Base-by-base conservation (phyloP, 176 grass and related monocot genomes). In the Melocanna baccifera region DNA sequence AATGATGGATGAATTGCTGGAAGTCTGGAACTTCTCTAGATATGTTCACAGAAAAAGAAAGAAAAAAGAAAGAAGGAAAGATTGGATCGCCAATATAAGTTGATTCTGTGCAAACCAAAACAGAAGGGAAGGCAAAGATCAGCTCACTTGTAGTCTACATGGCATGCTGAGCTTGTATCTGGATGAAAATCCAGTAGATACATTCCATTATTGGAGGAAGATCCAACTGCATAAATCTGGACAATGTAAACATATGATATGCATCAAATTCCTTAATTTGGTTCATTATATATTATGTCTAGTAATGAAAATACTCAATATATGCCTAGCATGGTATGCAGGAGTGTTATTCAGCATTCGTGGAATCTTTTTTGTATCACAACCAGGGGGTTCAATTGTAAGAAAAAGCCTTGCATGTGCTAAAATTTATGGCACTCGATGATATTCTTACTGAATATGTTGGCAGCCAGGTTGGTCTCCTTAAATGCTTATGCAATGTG, bases 151-250 rank as follows among this genome's bases (percentile, higher is more conserved):
- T 95, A 92, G 77, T 95, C 83, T 4, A 98, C 88, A 77, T 98
- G 96, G 67, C 92, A 98, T 85, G 91, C 76, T 0, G 91, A 95
- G 43, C 81, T 93, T 87, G 59, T 89, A 87, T 91, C 62, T 71
- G 91, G 96, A 90, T 90, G 80, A 82, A 98, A 98, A 78, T 98
- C 91, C 34, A 98, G 57, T 58, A 93, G 73, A 90, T 93, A 90
- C 20, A 95, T 87, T 65, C 89, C 96, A 82, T 85, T 81, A 83
- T 42, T 75, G 47, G 85, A 93, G n/a, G 83, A 91, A 80, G 92
- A 93, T 20, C 91, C 91, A 76, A 98, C 93, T 69, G 87, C 89
- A 90, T 93, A 98, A 66, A 90, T 86, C 96, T 98, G 83, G 47
- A 87, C 30, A 88, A 51, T 59, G 15, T 65, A 73, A 73, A 65